Conservation (phyloP, 139 green algal species). For the Tetradesmus lagerheimii region DNA sequence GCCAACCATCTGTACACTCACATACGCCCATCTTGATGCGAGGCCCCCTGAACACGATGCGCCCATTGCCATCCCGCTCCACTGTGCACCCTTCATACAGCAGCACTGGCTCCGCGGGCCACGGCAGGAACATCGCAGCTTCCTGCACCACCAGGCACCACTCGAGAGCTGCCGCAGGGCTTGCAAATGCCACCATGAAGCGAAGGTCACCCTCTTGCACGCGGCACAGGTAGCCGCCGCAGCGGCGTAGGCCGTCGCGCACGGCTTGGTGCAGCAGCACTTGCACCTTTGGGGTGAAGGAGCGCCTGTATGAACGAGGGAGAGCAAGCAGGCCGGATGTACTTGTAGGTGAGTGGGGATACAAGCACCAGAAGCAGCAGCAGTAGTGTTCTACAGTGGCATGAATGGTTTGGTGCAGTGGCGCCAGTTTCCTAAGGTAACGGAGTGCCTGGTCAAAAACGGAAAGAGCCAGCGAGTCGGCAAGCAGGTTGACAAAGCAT, state of each 20-base stretch:
- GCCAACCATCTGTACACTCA: conserved; percentile 46
- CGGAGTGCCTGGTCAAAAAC: no score
- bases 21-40: conserved; percentile 66
- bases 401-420: no score
- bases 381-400: no score
- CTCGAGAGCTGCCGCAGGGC: conserved; percentile 43
- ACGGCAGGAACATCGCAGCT: conserved; percentile 59
- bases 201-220: conserved; percentile 55
- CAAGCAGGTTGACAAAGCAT: no score
- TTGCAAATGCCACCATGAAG: conserved; percentile 59
- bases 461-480: no score
- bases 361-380: background rate
- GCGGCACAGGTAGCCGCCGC: conserved; percentile 23
- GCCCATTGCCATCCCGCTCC: background rate
- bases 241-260: background rate
- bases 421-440: no score
- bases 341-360: no score
- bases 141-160: conserved; percentile 65
- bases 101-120: conserved; percentile 41
- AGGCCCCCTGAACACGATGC: conserved; percentile 52
- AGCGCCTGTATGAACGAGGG: background rate
- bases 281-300: background rate
- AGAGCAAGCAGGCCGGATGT: no score
- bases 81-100: background rate
- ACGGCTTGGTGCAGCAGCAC: conserved; percentile 2